These are phyloP conservation scores for Nakazawaea pomicola DNA, from an alignment of 805 yeast species.

Conservation along the genomic window DNA sequence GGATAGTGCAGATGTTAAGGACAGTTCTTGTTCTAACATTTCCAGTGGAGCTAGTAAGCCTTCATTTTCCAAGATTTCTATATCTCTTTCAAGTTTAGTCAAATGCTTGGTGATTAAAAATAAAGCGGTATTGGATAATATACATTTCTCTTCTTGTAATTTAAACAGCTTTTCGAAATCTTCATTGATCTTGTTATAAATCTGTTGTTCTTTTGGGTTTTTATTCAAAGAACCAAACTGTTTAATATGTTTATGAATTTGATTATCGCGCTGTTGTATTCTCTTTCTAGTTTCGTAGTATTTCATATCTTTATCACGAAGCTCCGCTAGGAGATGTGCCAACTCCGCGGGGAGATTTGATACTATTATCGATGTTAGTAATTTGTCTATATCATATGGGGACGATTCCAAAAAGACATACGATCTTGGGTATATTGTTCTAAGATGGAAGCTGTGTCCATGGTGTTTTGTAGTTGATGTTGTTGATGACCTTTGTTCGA, in stretches of 20 bases:
- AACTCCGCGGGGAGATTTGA: slow-evolving; percentile 87
- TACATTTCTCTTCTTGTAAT: slow-evolving; percentile 73
- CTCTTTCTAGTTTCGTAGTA: slow-evolving; percentile 63
- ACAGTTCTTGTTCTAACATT: slow-evolving; percentile 14
- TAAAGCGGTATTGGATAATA: slow-evolving; percentile 79
- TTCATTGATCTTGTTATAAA: slow-evolving; percentile 61
- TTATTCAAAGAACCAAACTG: slow-evolving; percentile 77
- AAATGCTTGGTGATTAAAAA: slow-evolving; percentile 74
- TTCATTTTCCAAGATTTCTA: slow-evolving; percentile 69
- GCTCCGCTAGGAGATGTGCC: slow-evolving; percentile 73
- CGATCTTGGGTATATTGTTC: slow-evolving; percentile 56
- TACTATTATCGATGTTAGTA: slow-evolving; percentile 38
- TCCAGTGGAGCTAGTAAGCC: slow-evolving; percentile 66
- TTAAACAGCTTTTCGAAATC: slow-evolving; percentile 56
- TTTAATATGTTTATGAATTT: slow-evolving; percentile 74
- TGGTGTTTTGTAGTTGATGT: slow-evolving; percentile 22
- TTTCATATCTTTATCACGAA: slow-evolving; percentile 62
- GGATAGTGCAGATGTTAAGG: slow-evolving; percentile 2
- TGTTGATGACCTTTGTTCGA: slow-evolving; percentile 1
- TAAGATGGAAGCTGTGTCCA: slow-evolving; percentile 88
- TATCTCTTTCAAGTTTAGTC: slow-evolving; percentile 65
- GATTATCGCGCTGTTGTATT: slow-evolving; percentile 68
- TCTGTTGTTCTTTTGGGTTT: slow-evolving; percentile 73
- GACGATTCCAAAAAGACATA: slow-evolving; percentile 21
- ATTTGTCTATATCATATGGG: slow-evolving; percentile 23